phyloP scores from a whole-genome alignment of 2,329 filamentous ascomycete genomes.

The Colletotrichum simmondsii region DNA sequence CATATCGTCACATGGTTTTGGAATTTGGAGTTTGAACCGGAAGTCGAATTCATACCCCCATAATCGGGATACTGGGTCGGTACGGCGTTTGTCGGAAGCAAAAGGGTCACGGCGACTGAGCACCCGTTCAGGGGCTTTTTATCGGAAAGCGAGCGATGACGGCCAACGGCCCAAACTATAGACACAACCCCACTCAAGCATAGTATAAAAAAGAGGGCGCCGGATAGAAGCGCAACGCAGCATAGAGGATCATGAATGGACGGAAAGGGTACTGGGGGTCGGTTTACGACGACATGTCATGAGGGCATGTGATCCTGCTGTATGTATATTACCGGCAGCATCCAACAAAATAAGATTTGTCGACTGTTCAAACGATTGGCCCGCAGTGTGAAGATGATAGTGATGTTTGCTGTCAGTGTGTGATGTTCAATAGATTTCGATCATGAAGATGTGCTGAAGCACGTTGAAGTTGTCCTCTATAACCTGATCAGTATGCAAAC shows the following conservation, averaged over 20 bases:
- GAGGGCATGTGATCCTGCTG: slow-evolving; percentile 34
- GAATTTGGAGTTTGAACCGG: slow-evolving; percentile 4
- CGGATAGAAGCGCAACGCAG: slow-evolving; percentile 31
- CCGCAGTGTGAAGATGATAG: neutral
- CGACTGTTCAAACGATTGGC: neutral
- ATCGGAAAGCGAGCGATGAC: slow-evolving; percentile 33
- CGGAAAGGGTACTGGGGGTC: slow-evolving; percentile 17
- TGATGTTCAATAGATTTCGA: no score
- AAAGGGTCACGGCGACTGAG: slow-evolving; percentile 29
- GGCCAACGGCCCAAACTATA: slow-evolving; percentile 30
- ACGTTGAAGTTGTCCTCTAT: no score
- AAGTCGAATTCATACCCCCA: slow-evolving; percentile 9
- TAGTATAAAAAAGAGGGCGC: slow-evolving; percentile 33
- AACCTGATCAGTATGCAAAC: no score
- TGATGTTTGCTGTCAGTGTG: neutral
- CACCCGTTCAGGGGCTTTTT: slow-evolving; percentile 11
- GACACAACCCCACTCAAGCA: slow-evolving; percentile 36
- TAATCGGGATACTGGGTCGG: slow-evolving; percentile 1
- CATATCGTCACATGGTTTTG: slow-evolving; percentile 13
- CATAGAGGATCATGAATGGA: slow-evolving; percentile 35
- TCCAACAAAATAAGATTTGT: neutral
- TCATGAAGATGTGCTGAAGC: no score
- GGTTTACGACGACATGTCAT: slow-evolving; percentile 29
- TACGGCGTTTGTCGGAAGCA: slow-evolving; percentile 30
- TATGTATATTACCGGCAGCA: slow-evolving; percentile 36